phyloP scores from a whole-genome alignment of 2,329 filamentous ascomycete species.

The Cladobotryum protrusum region DNA sequence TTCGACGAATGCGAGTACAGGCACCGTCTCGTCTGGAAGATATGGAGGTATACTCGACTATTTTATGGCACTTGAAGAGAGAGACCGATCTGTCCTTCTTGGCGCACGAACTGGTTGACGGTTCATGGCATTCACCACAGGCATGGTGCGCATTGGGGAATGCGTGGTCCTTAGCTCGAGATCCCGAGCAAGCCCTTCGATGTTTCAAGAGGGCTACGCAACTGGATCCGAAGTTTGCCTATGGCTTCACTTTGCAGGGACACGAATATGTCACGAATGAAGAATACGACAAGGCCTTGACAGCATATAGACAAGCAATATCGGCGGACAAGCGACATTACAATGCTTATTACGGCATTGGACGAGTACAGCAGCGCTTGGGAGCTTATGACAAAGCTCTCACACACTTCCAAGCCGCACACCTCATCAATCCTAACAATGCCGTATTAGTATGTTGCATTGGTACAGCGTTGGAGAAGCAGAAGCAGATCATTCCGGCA shows the following conservation, averaged over 20 bases:
- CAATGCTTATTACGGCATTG: conserved; percentile 94
- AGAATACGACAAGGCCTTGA: conserved; percentile 91
- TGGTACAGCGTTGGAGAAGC: conserved; percentile 81
- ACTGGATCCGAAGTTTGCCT: conserved; percentile 82
- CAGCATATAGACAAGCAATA: conserved; percentile 80
- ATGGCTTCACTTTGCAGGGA: conserved; percentile 90
- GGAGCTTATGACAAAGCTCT: conserved; percentile 89
- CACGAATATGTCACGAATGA: conserved; percentile 95
- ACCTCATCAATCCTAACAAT: conserved; percentile 87
- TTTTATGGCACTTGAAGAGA: conserved; percentile 96
- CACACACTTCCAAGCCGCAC: conserved; percentile 82
- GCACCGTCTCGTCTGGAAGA: conserved; percentile 81
- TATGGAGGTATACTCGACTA: conserved; percentile 97
- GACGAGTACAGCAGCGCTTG: conserved; percentile 78
- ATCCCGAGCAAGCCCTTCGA: conserved; percentile 88
- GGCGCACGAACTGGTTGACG: conserved; percentile 81
- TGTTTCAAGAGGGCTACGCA: conserved; percentile 95
- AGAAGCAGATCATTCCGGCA: conserved; percentile 73
- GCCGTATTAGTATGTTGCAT: conserved; percentile 89
- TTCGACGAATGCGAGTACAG: conserved; percentile 69
- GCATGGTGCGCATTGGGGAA: conserved; percentile 96
- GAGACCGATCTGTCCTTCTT: conserved; percentile 89
- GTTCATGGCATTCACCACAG: conserved; percentile 82
- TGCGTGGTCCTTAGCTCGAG: conserved; percentile 83
- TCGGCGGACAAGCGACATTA: conserved; percentile 85